These are phyloP conservation scores for Cyphellophora attinorum DNA, from an alignment of 2,329 filamentous ascomycete genomes.

Conservation along the genomic window DNA sequence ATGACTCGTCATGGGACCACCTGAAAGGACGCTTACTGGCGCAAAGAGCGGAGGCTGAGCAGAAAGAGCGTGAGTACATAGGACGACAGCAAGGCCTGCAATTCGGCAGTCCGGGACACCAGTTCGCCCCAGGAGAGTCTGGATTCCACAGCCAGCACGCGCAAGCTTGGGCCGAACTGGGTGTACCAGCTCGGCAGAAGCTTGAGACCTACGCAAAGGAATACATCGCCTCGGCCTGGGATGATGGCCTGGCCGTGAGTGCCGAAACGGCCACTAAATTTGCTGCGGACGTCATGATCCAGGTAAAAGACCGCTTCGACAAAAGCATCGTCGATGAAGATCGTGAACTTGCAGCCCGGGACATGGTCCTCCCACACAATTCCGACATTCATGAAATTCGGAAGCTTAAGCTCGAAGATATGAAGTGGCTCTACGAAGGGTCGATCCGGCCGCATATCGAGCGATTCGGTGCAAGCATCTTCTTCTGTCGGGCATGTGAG, in stretches of 20 bases:
- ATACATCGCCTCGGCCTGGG: constrained; percentile 57
- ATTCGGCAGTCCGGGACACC: constrained; percentile 30
- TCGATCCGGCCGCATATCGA: constrained; percentile 65
- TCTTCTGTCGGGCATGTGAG: constrained; percentile 64
- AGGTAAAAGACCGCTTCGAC: constrained; percentile 60
- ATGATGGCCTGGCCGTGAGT: constrained; percentile 51
- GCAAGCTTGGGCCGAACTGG: constrained; percentile 60
- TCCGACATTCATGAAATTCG: constrained; percentile 39
- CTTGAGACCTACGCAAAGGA: constrained; percentile 62
- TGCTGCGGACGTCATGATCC: constrained; percentile 60
- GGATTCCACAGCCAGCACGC: constrained; percentile 52
- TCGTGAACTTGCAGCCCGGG: constrained; percentile 38
- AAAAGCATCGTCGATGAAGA: constrained; percentile 47
- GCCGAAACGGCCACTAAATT: constrained; percentile 58
- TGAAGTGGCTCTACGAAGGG: constrained; percentile 76
- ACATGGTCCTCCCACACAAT: constrained; percentile 29
- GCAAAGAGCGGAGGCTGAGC: constrained; percentile 57
- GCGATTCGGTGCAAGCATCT: constrained; percentile 58
- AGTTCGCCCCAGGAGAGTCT: constrained; percentile 39
- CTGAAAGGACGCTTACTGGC: constrained; percentile 58
- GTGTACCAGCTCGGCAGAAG: constrained; percentile 56
- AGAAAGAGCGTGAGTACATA: constrained; percentile 29
- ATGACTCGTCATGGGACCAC: constrained; percentile 59
- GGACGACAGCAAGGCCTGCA: constrained; percentile 25
- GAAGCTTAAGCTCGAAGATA: constrained; percentile 67